Conservation (phyloP, 2,329 filamentous ascomycete genomes). For the Chaetomiaceae sp. region DNA sequence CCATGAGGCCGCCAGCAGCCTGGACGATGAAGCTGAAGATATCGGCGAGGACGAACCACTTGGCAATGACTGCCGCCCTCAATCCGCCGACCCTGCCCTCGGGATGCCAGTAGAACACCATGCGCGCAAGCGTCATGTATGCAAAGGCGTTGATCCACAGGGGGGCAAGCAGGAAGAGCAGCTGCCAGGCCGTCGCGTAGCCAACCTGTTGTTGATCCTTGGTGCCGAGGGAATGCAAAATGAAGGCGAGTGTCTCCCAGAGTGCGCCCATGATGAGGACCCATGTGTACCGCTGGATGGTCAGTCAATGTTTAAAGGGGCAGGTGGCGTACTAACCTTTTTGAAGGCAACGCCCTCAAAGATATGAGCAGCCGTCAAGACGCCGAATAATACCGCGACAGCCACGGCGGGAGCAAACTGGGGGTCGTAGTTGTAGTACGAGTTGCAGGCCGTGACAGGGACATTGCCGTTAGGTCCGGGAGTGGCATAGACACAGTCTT, state of each 20-base stretch:
- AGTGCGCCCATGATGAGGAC: neutral
- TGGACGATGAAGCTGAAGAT: neutral
- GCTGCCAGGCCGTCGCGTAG: neutral
- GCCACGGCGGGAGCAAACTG: neutral
- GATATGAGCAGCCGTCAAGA: neutral
- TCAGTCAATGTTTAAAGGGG: no score
- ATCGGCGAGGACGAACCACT: neutral
- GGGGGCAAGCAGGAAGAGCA: neutral
- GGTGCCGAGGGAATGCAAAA: conserved; percentile 1
- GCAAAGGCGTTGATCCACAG: conserved; percentile 1
- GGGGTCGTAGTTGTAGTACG: conserved; percentile 3
- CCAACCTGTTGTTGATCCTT: neutral
- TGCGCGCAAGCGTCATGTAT: neutral
- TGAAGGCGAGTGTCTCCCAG: neutral
- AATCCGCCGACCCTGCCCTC: no score
- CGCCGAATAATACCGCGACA: neutral
- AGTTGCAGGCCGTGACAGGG: neutral
- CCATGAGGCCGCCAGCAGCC: neutral
- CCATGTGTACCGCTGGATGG: neutral
- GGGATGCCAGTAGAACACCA: no score
- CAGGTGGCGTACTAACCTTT: neutral
- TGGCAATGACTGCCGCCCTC: no score
- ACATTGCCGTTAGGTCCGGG: no score
- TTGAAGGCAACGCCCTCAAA: no score
- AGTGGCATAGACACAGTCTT: no score